Percentiles rank a stretch among this genome's conserved stretches.
These are phyloP conservation scores for Lagenidium sp. DNA, from an alignment of 352 stramenopile species.

Conservation along the genomic window DNA sequence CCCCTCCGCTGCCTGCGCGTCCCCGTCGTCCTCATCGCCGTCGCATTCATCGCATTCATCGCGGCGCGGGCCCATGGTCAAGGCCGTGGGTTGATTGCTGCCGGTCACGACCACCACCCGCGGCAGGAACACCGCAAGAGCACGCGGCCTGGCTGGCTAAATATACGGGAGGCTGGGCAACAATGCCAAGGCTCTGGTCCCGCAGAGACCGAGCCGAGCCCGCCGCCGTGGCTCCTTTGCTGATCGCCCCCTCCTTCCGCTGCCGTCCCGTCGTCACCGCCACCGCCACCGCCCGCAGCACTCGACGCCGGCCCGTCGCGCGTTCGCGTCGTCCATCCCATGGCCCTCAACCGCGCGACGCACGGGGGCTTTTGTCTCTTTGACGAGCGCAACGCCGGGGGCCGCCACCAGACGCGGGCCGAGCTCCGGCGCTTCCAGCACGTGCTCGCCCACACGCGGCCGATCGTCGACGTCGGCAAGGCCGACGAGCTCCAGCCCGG, in stretches of 20 bases:
- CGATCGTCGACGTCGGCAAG: slow-evolving; percentile 48
- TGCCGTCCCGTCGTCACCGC: background rate
- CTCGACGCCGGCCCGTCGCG: background rate
- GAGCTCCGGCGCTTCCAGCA: slow-evolving; percentile 75
- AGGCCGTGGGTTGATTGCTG: too few species aligned
- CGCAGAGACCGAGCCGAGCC: too few species aligned
- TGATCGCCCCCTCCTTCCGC: too few species aligned
- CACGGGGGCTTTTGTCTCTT: slow-evolving; percentile 66
- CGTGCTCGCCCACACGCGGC: slow-evolving; percentile 36
- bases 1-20: background rate
- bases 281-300: background rate
- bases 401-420: slow-evolving; percentile 61
- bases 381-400: slow-evolving; percentile 68
- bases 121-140: too few species aligned
- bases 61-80: too few species aligned
- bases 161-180: background rate
- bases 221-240: too few species aligned
- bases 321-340: background rate
- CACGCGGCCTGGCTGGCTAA: too few species aligned
- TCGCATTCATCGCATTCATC: background rate
- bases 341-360: slow-evolving; percentile 45
- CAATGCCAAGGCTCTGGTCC: background rate
- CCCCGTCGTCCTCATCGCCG: background rate
- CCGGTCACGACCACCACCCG: too few species aligned
- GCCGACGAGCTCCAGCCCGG: slow-evolving; percentile 29